Evolutionary conservation across 2,329 filamentous ascomycete genomes (phyloP), one percentile per base, ranked within the genome.

Genomic region (Fusarium poae): DNA sequence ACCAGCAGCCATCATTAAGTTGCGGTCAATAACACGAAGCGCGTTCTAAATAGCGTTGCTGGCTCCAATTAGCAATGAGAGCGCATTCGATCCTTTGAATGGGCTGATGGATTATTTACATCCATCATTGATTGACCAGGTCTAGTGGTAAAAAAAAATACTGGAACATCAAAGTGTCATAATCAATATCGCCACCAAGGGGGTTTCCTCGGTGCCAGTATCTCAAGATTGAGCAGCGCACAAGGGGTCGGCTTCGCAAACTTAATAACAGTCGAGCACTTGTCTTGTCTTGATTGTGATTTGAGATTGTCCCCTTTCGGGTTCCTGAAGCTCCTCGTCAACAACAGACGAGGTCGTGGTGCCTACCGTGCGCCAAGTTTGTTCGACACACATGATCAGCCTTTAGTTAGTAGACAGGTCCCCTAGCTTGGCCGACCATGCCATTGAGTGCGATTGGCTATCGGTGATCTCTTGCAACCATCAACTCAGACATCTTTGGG

Each of bases 311-410:
- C 18, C 13, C 35, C 42, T n/a, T 37, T 44, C 11, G 27, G 40
- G 40, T 30, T 46, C 30, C 39, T 23, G 16, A 62, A 52, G 57
- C 20, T 49, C 20, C 44, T 59, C 23, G 12, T 62, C 37, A 27
- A 42, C 37, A 18, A 29, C 18, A 63, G 57, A 42, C 42, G 29
- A 51, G 37, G 48, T 49, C 29, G 21, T 52, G 62, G 25, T 62
- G 50, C 55, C 56, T 62, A 57, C 57, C 42, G 50, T 68, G 61
- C 51, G 65, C 34, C 61, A 54, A 68, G 65, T 43, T 69, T 51
- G 62, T 66, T 69, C 32, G 61, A 62, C 65, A 65, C 65, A 68
- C 65, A 68, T 68, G 65, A 69, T 69, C 65, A 68, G 27, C 44
- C 48, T 46, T 49, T 25, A 34, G 30, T 49, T 25, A 34, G 30